phyloP scores from a whole-genome alignment of 495 filamentous ascomycete genomes.

The Podospora pseudocomata region DNA sequence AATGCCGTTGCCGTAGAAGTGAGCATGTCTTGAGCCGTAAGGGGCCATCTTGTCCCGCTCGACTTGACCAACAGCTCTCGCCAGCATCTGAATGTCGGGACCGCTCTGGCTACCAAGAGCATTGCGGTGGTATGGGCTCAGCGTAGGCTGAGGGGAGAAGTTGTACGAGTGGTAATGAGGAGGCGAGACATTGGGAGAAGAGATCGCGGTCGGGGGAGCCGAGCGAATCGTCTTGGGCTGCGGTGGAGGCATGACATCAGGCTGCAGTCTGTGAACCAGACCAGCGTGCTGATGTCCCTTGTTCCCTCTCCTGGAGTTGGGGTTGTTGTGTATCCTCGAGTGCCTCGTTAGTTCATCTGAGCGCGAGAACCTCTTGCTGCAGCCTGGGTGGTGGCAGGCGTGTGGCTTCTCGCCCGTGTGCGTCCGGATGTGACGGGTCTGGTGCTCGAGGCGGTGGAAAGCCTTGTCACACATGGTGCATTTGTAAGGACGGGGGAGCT shows the following conservation, averaged over 20 bases:
- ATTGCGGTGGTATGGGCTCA: conserved; percentile 64
- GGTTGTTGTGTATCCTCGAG: conserved; percentile 98
- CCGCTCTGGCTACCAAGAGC: conserved; percentile 45
- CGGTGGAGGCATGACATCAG: conserved; percentile 75
- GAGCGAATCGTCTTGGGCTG: conserved; percentile 64
- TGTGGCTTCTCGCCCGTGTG: conserved; percentile 99
- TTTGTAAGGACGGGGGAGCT: conserved; percentile 95
- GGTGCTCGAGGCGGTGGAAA: conserved; percentile 97
- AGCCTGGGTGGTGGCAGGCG: conserved; percentile 88
- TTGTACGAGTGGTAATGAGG: conserved; percentile 80
- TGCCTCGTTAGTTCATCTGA: conserved; percentile 96
- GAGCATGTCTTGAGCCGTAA: conserved; percentile 41
- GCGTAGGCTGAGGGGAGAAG: conserved; percentile 51
- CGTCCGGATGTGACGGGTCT: conserved; percentile 95
- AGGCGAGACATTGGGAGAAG: conserved; percentile 92
- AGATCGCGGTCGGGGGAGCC: conserved; percentile 83
- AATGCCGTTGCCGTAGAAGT: conserved; percentile 58
- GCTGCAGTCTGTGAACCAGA: conserved; percentile 40
- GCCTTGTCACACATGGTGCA: conserved; percentile 98
- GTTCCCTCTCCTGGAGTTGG: conserved; percentile 91
- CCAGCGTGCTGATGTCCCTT: conserved; percentile 58
- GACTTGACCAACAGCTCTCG: conserved; percentile 80
- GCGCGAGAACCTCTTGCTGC: conserved; percentile 94
- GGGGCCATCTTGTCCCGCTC: conserved; percentile 68
- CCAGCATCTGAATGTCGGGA: conserved; percentile 85